Evolutionary conservation across 1,284 basidiomycete genomes (phyloP).

Genomic region (Flammula alnicola): DNA sequence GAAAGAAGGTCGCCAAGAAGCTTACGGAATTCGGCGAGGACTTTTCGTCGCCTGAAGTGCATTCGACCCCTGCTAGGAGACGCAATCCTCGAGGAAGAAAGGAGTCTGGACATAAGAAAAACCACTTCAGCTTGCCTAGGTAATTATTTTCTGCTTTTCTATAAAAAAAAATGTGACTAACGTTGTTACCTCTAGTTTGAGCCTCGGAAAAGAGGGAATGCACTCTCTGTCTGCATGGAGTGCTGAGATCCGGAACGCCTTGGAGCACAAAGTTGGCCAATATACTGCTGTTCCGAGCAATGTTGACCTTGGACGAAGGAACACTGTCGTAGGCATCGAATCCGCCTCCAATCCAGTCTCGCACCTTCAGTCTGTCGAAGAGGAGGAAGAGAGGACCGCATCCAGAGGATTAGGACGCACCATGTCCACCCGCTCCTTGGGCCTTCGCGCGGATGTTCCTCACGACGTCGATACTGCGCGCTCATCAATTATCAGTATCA

Average conservation of each 20-base stretch:
- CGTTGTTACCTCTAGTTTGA: conserved; percentile 47
- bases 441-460: conserved; percentile 54
- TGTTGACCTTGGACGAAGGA: conserved; percentile 46
- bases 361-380: conserved; percentile 40
- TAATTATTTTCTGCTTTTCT: conserved; percentile 29
- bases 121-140: conserved; percentile 69
- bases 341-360: conserved; percentile 38
- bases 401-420: conserved; percentile 38
- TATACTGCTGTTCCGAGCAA: conserved; percentile 44
- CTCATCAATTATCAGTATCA: conserved; percentile 52
- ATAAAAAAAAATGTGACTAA: neutral
- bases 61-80: conserved; percentile 58
- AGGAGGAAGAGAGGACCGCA: conserved; percentile 40
- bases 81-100: conserved; percentile 43
- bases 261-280: conserved; percentile 47
- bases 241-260: conserved; percentile 51
- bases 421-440: conserved; percentile 50
- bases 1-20: conserved; percentile 40
- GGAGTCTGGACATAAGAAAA: conserved; percentile 55
- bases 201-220: conserved; percentile 63
- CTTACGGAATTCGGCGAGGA: conserved; percentile 52
- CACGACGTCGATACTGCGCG: conserved; percentile 51
- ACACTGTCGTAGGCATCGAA: conserved; percentile 55
- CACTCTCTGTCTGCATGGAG: conserved; percentile 55
- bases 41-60: conserved; percentile 57